Evolutionary conservation across 495 filamentous ascomycete species (phyloP), one percentile per base, ranked within the genome.

Genomic region (Penicillium chermesinum): DNA sequence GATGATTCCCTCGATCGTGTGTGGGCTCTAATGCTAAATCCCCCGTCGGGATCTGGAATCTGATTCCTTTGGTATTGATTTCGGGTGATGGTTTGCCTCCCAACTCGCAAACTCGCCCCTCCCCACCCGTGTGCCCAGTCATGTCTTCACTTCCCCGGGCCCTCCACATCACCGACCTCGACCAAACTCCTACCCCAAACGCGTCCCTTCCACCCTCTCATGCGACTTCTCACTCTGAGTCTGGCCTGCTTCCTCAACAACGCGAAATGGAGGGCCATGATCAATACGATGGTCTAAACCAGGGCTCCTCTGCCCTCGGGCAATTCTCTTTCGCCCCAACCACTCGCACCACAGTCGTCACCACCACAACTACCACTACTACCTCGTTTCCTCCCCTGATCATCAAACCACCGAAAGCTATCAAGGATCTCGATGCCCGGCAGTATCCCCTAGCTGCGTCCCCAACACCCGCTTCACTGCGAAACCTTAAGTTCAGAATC

Each of bases 331-430:
- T 82, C 60, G 83, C 80, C 46, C 85, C 85, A 20, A 79, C 85
- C 13, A 88, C 85, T 17, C 77, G 82, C 59, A 87, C 84, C 16
- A 88, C 85, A 1, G 81, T 88, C 7, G 83, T 96, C 50, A 97
- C 91, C 3, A 96, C 93, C 0, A 97, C 91, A 0, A 97, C 91
- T 0, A 95, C 89, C 1, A 96, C 91, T 0, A 96, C 93, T 16
- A 85, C 88, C 27, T 83, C 82, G 4, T 91, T 93, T 49, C 91
- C 93, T 12, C 91, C 90, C 14, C 67, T 97, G 10, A 64, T 86
- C 40, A 79, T 96, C 54, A 82, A 80, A 48, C 81, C 86, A 37
- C 87, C 91, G 19, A 81, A 82, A 38, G 80, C 86, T 17, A 72
- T 90, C 13, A 67, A 76, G 35, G 80, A 86, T 39, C 80, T 95